Evolutionary conservation across 495 filamentous ascomycete species (phyloP), one percentile per base, ranked within the genome.

Genomic region (Penicillium robsamsonii): DNA sequence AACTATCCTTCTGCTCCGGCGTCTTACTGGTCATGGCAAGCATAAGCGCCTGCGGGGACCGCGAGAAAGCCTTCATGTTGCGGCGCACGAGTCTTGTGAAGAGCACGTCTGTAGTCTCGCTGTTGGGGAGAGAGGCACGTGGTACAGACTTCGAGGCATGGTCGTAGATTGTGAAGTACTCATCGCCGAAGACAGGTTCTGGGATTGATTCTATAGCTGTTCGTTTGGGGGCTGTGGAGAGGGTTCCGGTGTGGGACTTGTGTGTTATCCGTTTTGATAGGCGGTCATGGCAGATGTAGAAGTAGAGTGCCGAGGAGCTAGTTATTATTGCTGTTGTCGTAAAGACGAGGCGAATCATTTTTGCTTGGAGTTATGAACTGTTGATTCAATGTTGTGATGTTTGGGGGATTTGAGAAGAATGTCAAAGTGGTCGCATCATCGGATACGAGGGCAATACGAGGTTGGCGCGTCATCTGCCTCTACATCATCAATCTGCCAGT

Each of bases 1-100:
- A 73, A 35, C 63, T 72, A 3, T 20, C 3, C 20, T 46, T 53
- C 54, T 61, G 43, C 13, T 64, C 61, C n/a, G 46, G 11, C 8
- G 53, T 52, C 10, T 50, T 43, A 18, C 50, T 57, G 2, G 55
- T 33, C n/a, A 69, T 10, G 10, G 58, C 53, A 0, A 72, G 47
- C 22, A 71, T 58, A n/a, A 63, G 58, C 0, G 68, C 67, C 45
- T 72, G 67, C 10, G 70, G 72, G 20, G 68, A 67, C 12, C 57
- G 64, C 18, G 68, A 48, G 24, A 76, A 75, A 0, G 56, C 57
- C 1, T 46, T 63, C 71, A 76, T 74, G 27, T 74, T 76, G 53
- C 67, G 69, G 10, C 70, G 71, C 4, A 71, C 52, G 5, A 74
- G 62, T 8, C 58, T 53, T 13, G 58, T 68, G 35, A 76, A 61